Evolutionary conservation across 2,329 filamentous ascomycete species (phyloP), one percentile per base, ranked within the genome.

Genomic region (Huntiella decipiens): DNA sequence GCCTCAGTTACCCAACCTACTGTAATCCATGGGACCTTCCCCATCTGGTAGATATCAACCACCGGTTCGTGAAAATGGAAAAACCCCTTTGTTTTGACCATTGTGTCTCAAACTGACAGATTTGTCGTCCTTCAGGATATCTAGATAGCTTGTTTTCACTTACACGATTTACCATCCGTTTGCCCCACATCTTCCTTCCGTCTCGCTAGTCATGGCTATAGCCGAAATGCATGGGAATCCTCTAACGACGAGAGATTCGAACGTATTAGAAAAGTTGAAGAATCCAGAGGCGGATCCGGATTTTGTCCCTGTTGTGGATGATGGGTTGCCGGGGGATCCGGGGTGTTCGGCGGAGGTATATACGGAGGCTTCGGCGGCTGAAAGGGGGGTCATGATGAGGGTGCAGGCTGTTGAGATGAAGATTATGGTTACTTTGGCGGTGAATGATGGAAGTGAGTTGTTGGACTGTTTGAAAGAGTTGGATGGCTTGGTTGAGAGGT

Each of bases 201-300:
- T 28, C 22, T 28, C 22, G 22, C 8, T 28, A 28, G 22, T 28
- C 22, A 28, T 28, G 8, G 3, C 22, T 28, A 28, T 10, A 28
- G 22, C 22, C 22, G 22, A 28, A 28, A 28, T 28, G 22, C 22
- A 28, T 10, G 22, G 60, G 46, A 55, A 63, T 46, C 57, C 63
- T 11, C 63, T 80, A 48, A 77, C 69, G 56, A 63, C 59, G 39
- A 70, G 70, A 51, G 77, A 81, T 56, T 61, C 74, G 57, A 67
- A 73, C 47, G 67, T 80, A 53, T 68, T 81, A 48, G 68, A 73
- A 51, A 79, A 79, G 57, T 79, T 81, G 58, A 73, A 71, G 54
- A 75, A 81, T 50, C 76, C 76, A 1, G 77, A 81, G 55, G 68
- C 68, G 5, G 68, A 78, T 51, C 71, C 76, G 11, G 63, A 68